Evolutionary conservation across 345 rosid genomes (phyloP).

Genomic region (Eucalyptus urophylla): DNA sequence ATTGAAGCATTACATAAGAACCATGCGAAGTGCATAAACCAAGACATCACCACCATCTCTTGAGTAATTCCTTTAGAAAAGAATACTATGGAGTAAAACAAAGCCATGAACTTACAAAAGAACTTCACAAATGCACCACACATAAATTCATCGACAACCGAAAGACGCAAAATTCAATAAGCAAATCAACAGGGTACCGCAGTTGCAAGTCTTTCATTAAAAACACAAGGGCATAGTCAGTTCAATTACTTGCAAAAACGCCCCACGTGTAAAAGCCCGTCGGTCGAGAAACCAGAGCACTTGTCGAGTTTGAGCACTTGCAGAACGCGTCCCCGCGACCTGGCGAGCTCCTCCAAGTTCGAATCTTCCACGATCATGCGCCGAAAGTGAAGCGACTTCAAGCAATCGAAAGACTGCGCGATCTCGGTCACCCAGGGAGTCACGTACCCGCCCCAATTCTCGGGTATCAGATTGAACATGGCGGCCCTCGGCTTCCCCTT

Average conservation of each 20-base stretch:
- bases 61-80: neutral
- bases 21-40: neutral
- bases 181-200: neutral
- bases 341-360: slow-evolving; percentile 60
- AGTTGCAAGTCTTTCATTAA: neutral
- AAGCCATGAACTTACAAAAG: neutral
- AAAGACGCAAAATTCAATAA: neutral
- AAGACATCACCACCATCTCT: neutral
- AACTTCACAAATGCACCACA: neutral
- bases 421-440: slow-evolving; percentile 74
- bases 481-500: slow-evolving; percentile 94
- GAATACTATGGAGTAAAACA: neutral
- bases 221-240: neutral
- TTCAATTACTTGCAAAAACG: slow-evolving; percentile 55
- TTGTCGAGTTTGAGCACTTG: slow-evolving; percentile 66
- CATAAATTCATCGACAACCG: neutral
- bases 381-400: slow-evolving; percentile 62
- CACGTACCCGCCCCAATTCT: slow-evolving; percentile 87
- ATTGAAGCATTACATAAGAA: neutral
- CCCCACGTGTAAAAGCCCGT: slow-evolving; percentile 62
- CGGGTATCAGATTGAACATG: slow-evolving; percentile 89
- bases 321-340: slow-evolving; percentile 27
- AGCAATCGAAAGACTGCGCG: slow-evolving; percentile 24
- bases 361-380: slow-evolving; percentile 78
- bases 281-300: slow-evolving; percentile 84